Evolutionary conservation across 2,329 filamentous ascomycete genomes (phyloP), one percentile per base, ranked within the genome.

Genomic region (Cephalotrichum gorgonifer): DNA sequence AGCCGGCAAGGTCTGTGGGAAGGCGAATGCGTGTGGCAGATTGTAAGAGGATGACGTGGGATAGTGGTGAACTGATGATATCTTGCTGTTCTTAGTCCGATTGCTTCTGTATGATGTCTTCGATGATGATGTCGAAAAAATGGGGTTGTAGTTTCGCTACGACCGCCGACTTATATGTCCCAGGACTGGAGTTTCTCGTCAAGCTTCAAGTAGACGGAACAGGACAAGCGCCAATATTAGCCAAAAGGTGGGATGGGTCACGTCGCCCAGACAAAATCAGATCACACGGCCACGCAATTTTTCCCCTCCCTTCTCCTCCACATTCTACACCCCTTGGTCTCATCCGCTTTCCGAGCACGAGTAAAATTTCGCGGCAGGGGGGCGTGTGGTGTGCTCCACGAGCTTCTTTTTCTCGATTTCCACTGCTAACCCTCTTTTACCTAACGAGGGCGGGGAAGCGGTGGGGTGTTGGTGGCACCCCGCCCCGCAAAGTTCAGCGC

Each of bases 211-310:
- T 6, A 33, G n/a, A 33, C n/a, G 8, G 30, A 33, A 33, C 3
- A 11, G 22, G 35, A 8, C 35, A 20, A 39, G 17, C n/a, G 17
- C 22, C 35, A 22, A 39, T 22, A 20, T 39, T 20, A 7, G 9
- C 35, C 11, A 15, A 22, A 39, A n/a, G n/a, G n/a, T n/a, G n/a
- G n/a, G n/a, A 20, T 39, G 7, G 35, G 35, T 39, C 35, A 39
- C 17, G 17, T 39, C 17, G 35, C 35, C 35, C 11, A 9, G 35
- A 20, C 33, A 17, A 39, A 38, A n/a, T 30, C 22, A 27, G 45
- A 47, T 47, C 45, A 47, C 45, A 47, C 33, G 45, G 45, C 12
- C 45, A 39, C 20, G 22, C 28, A 47, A 41, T 41, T 47, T 47
- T 41, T 20, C 33, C n/a, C 33, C 23, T 33, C 14, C 8, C 17